These are phyloP conservation scores for Rhizophagus clarus DNA, from an alignment of 192 early-diverging fungal species.

Conservation along the genomic window DNA sequence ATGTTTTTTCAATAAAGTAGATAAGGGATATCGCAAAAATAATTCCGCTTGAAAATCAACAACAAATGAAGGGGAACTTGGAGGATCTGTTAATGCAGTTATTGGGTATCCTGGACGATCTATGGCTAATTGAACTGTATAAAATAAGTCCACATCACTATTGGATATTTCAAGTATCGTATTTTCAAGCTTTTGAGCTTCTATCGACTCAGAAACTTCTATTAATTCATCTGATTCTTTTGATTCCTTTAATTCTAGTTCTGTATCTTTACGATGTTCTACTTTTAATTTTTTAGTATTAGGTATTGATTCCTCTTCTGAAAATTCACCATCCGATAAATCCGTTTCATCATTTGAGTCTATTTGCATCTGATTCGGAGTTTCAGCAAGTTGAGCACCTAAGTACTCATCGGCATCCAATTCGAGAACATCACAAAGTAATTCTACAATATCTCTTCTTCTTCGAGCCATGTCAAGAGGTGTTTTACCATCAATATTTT, in stretches of 20 bases:
- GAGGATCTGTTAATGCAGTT: not conserved
- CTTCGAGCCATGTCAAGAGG: conserved; percentile 14
- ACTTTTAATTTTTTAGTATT: not conserved
- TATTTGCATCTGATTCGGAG: not conserved
- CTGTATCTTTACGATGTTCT: not conserved
- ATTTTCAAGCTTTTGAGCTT: not conserved
- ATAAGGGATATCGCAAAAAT: not conserved
- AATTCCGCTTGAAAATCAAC: conserved; percentile 16
- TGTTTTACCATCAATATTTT: conserved; percentile 19
- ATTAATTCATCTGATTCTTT: not conserved
- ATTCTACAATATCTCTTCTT: conserved; percentile 6
- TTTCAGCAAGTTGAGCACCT: not conserved
- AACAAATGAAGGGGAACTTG: not conserved
- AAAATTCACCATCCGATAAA: not conserved
- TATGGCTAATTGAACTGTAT: not conserved
- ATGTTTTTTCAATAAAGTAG: not conserved
- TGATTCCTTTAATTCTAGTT: not conserved
- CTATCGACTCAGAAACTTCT: too few species aligned
- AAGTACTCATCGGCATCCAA: not conserved
- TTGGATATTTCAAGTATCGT: not conserved
- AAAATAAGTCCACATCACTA: not conserved
- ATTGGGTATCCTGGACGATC: conserved; percentile 3
- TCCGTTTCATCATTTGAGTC: conserved; percentile 26
- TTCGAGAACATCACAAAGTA: not conserved
- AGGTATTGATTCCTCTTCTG: not conserved